A percentile compares a stretch with the other conserved stretches of the same genome.
Conservation (phyloP, 345 rosid species). For the Syzygium aromaticum region DNA sequence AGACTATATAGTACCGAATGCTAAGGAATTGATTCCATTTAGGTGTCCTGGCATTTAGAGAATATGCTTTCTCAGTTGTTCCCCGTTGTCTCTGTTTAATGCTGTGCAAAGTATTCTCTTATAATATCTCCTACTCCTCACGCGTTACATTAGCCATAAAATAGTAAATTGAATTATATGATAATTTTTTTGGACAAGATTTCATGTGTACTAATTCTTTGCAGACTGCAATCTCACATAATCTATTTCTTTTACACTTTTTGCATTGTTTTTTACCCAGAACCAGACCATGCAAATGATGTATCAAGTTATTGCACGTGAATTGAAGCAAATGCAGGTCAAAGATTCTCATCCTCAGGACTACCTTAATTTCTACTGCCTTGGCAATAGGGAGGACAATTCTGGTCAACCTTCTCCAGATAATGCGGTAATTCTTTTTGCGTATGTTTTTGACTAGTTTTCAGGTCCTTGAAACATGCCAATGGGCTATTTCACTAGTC, state of each 20-base stretch:
- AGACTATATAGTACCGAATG: neutral
- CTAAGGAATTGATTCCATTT: neutral
- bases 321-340: slow-evolving; percentile 37
- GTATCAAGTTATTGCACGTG: slow-evolving; percentile 57
- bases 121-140: neutral
- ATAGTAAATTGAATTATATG: neutral
- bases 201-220: neutral
- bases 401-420: slow-evolving; percentile 9
- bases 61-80: neutral
- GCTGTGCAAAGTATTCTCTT: neutral
- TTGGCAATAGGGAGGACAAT: slow-evolving; percentile 62
- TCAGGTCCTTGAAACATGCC: neutral
- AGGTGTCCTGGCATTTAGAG: neutral
- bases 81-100: neutral
- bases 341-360: slow-evolving; percentile 64
- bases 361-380: slow-evolving; percentile 92
- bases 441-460: neutral
- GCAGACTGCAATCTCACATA: neutral
- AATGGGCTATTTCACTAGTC: neutral
- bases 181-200: neutral
- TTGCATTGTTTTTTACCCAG: slow-evolving; percentile 29
- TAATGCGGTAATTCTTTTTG: slow-evolving; percentile 31
- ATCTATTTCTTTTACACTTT: neutral
- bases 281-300: slow-evolving; percentile 92
- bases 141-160: neutral